These are phyloP conservation scores for Colletotrichum paranaense DNA, from an alignment of 2,329 filamentous ascomycete species.

Conservation along the genomic window DNA sequence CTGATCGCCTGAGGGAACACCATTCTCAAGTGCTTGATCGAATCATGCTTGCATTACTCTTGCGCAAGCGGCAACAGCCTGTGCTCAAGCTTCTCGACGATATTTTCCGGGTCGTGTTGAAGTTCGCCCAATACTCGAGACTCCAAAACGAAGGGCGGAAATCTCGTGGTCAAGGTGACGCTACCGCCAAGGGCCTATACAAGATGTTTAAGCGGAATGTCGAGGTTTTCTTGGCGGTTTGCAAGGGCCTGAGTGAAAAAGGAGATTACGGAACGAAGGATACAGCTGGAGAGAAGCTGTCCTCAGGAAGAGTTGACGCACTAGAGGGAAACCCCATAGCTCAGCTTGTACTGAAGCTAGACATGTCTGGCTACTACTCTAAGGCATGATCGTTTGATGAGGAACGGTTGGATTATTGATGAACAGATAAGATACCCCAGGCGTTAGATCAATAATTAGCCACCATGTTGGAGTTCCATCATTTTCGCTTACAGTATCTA, in stretches of 20 bases:
- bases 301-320: constrained; percentile 44
- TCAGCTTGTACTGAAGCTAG: constrained; percentile 75
- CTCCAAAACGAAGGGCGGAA: constrained; percentile 51
- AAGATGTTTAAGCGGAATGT: constrained; percentile 76
- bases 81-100: constrained; percentile 80
- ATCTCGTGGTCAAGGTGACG: constrained; percentile 40
- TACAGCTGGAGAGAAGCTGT: constrained; percentile 41
- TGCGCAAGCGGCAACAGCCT: constrained; percentile 80
- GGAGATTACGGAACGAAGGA: constrained; percentile 55
- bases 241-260: constrained; percentile 74
- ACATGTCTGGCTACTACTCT: constrained; percentile 76
- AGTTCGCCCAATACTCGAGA: constrained; percentile 69
- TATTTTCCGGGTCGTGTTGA: constrained; percentile 78
- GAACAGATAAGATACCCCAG: constrained; percentile 10
- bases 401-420: neutral
- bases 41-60: constrained; percentile 78
- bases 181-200: constrained; percentile 63
- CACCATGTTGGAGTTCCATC: neutral
- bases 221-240: constrained; percentile 79
- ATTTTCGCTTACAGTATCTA: neutral
- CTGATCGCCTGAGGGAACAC: constrained; percentile 74
- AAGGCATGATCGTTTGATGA: constrained; percentile 32
- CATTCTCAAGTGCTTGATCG: constrained; percentile 81
- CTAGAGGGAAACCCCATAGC: constrained; percentile 71
- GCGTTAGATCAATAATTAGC: neutral